Evolutionary conservation across 257 asterid genomes (phyloP), one percentile per base, ranked within the genome.

Genomic region (Lithospermum erythrorhizon): DNA sequence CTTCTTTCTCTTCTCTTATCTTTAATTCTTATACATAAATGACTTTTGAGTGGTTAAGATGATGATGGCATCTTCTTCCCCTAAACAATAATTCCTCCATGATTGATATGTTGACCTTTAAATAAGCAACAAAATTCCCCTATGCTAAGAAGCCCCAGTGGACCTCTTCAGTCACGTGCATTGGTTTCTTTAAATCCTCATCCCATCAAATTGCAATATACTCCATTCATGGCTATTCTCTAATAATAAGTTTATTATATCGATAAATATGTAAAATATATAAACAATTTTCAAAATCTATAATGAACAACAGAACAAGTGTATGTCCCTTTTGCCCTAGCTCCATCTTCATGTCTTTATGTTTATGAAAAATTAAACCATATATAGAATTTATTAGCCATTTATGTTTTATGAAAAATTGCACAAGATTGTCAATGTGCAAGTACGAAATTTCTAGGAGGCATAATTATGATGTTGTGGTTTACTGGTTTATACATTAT

Each of bases 51-150:
- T 78, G 80, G 78, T 58, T 67, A 29, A 76, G 76, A 65, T 10
- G 70, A 72, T 61, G 72, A 71, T n/a, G n/a, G 64, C 75, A 11
- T 19, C 68, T 76, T 69, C 82, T 80, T 71, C 72, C 71, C 69
- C 79, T 30, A 14, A 27, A 56, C 27, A 53, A 84, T 84, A 82
- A 80, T 84, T 78, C 57, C 78, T 77, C 78, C 61, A 77, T 79
- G 85, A 87, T 87, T 84, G 85, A 75, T 80, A 82, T 79, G 87
- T 64, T 73, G 81, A 78, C 87, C 79, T 74, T 14, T 72, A 73
- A 74, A 80, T 67, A 53, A 57, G 68, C 72, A 65, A 70, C 75
- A 78, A 75, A 75, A 64, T 56, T 6, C 60, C 65, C 55, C 69
- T 59, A 29, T 64, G 57, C 64, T 73, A 58, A 59, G 56, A 66